Evolutionary conservation across 495 filamentous ascomycete genomes (phyloP), one percentile per base, ranked within the genome.

Genomic region (Daldinia loculata): DNA sequence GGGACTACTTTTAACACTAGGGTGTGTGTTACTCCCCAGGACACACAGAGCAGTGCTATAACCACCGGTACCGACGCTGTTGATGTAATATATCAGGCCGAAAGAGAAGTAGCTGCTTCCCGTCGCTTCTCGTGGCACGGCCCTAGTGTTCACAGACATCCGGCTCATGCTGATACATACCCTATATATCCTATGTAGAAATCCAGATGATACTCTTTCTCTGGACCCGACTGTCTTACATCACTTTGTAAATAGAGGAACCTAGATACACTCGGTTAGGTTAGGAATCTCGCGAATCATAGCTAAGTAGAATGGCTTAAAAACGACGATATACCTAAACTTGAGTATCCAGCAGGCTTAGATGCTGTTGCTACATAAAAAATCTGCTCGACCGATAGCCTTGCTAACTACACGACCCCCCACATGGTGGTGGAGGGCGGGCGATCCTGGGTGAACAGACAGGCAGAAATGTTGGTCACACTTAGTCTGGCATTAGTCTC

Each of bases 41-140:
- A 55, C 41, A 38, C 22, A 17, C 60, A 50, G 38, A 29, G n/a
- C 14, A 68, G 38, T 26, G 64, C 56, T 41, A 65, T 43, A n/a
- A 43, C 61, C 1, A 68, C 64, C 8, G 64, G 61, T 12, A 56
- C 64, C 41, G 69, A 72, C 17, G 56, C 64, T 22, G 19, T 64
- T 50, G 39, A 56, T 41, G 30, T 56, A n/a, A 52, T 61, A 48
- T 50, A 64, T 22, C 64, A 61, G 24, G 34, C 50, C 14, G 64
- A 61, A 22, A 67, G 64, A 56, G 64, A 72, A 7, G 60, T 39
- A 14, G 55, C 56, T 4, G 50, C 64, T 9, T 15, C 60, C 7
- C 69, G 69, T 12, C 69, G 69, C 26, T 60, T 24, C 30, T 72
- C 69, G 11, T 72, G 64, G 69, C 43, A 72, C 24, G 64, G 69